Evolutionary conservation across 1,139 yeast species (phyloP).

Genomic region (Candida gigantensis): DNA sequence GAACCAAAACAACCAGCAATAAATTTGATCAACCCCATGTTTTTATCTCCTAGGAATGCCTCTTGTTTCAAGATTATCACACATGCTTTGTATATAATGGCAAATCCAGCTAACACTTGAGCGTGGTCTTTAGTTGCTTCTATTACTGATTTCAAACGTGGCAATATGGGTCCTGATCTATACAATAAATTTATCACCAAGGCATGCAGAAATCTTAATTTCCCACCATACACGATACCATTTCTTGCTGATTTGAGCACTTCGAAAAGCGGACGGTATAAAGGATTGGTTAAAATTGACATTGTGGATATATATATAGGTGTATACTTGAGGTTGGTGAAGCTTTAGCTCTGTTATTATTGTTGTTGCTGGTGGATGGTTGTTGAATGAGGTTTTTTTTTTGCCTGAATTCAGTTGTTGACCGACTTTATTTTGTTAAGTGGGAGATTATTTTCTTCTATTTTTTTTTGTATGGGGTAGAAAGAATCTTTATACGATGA

Average conservation of each 20-base stretch:
- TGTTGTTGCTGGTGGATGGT: too few relatives aligned
- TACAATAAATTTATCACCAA: constrained; percentile 62
- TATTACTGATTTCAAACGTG: constrained; percentile 50
- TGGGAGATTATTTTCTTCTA: too few relatives aligned
- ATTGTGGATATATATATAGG: constrained; percentile 10
- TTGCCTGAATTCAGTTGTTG: too few relatives aligned
- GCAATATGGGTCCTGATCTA: constrained; percentile 48
- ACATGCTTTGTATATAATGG: constrained; percentile 55
- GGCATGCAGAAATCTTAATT: constrained; percentile 73
- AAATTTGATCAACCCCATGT: constrained; percentile 42
- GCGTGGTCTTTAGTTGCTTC: constrained; percentile 70
- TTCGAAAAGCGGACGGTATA: constrained; percentile 43
- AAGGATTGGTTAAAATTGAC: constrained; percentile 28
- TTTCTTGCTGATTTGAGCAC: constrained; percentile 43
- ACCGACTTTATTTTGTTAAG: too few relatives aligned
- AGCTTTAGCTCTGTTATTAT: too few relatives aligned
- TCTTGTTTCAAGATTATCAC: constrained; percentile 35
- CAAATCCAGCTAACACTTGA: constrained; percentile 64
- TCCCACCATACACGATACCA: constrained; percentile 72
- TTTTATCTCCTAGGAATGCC: constrained; percentile 34
- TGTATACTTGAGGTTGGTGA: background rate
- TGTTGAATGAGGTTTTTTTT: too few relatives aligned
- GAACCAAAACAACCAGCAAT: constrained; percentile 69
- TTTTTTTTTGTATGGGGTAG: too few relatives aligned
- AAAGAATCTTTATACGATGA: too few relatives aligned